These are phyloP conservation scores for Cryptococcus neoformans DNA, from an alignment of 1,284 basidiomycete species.

Conservation along the genomic window DNA sequence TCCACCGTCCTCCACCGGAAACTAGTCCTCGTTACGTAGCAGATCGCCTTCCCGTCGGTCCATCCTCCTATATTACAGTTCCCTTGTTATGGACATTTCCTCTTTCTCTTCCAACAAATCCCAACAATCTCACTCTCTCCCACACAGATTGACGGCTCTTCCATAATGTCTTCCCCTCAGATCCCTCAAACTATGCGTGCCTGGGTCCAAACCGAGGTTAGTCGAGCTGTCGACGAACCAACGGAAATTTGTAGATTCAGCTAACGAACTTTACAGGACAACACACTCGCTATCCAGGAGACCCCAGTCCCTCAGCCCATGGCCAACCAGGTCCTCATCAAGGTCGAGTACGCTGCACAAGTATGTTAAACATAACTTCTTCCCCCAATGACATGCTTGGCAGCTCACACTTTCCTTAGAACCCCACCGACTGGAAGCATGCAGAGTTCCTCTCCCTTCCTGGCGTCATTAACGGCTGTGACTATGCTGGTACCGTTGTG, in stretches of 20 bases:
- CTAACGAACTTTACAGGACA: not conserved
- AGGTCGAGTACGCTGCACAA: conserved; percentile 40
- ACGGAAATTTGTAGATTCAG: not conserved
- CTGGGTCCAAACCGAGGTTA: conserved; percentile 23
- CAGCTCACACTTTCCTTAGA: conserved; percentile 9
- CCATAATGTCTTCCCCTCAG: too few species aligned
- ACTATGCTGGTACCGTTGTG: conserved; percentile 53
- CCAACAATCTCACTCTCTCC: too few species aligned
- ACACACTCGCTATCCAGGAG: conserved; percentile 21
- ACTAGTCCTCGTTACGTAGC: too few species aligned
- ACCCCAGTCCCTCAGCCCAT: conserved; percentile 32
- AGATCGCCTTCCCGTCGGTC: too few species aligned
- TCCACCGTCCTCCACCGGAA: too few species aligned
- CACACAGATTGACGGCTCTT: too few species aligned
- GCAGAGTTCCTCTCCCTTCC: conserved; percentile 28
- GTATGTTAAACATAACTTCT: conserved; percentile 13
- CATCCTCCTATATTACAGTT: too few species aligned
- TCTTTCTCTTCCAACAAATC: too few species aligned
- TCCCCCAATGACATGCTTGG: too few species aligned
- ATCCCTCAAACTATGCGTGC: conserved; percentile 23
- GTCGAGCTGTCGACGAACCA: not conserved
- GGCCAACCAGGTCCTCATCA: conserved; percentile 44
- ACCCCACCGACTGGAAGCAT: conserved; percentile 47
- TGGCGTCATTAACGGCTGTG: conserved; percentile 51
- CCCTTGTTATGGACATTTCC: too few species aligned